Conservation (phyloP, 1,139 yeast species). For the Lodderomyces pseudojiufengensis region DNA sequence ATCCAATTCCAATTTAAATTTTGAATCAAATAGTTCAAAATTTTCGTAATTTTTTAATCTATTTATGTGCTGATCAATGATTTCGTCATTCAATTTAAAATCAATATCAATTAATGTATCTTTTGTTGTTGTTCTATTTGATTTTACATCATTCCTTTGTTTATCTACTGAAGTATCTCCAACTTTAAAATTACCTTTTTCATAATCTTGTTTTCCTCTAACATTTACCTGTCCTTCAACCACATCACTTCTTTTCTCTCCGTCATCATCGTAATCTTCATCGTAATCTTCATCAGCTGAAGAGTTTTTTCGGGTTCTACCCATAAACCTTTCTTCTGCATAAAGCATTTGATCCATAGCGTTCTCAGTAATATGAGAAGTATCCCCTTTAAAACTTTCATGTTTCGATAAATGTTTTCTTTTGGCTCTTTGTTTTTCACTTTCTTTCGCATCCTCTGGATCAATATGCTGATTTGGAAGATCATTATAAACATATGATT, state of each 20-base stretch:
- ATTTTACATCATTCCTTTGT: not conserved
- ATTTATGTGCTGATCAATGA: conserved; percentile 17
- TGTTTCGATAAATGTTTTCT: conserved; percentile 27
- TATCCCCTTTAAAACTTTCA: conserved; percentile 42
- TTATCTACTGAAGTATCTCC: conserved; percentile 1
- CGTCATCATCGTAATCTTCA: conserved; percentile 4
- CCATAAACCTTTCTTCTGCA: conserved; percentile 32
- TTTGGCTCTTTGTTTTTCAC: conserved; percentile 28
- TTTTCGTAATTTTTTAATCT: conserved; percentile 21
- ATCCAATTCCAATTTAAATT: conserved; percentile 36
- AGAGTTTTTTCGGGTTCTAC: conserved; percentile 13
- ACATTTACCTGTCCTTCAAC: not conserved
- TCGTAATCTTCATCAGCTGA: conserved; percentile 7
- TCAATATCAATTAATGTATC: conserved; percentile 19
- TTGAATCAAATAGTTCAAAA: conserved; percentile 27
- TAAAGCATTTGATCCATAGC: conserved; percentile 39
- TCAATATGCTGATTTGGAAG: conserved; percentile 22
- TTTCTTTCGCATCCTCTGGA: conserved; percentile 31
- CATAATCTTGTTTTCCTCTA: conserved; percentile 9
- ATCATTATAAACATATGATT: conserved; percentile 31
- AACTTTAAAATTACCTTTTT: conserved; percentile 13
- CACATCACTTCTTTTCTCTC: conserved; percentile 4
- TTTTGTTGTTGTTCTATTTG: not conserved
- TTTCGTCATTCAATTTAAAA: conserved; percentile 24
- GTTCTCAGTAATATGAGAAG: conserved; percentile 36